phyloP scores from a whole-genome alignment of 768 basidiomycete species.

The Phaeolepiota aurea region DNA sequence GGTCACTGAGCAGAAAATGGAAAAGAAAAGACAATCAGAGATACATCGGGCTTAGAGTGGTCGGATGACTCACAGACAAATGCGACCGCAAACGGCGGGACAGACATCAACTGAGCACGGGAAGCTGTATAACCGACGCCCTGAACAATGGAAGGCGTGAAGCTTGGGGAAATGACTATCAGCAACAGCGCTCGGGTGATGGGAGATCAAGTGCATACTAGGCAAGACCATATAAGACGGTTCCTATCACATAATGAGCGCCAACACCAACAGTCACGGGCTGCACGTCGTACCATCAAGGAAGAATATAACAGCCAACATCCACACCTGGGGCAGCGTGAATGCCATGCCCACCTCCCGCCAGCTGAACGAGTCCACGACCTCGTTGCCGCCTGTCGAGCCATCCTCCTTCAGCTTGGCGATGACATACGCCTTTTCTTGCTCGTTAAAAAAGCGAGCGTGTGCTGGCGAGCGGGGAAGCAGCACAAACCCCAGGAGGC shows the following conservation, averaged over 20 bases:
- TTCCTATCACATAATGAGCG: constrained; percentile 19
- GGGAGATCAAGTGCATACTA: too few relatives aligned
- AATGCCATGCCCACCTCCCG: constrained; percentile 40
- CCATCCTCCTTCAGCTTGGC: constrained; percentile 18
- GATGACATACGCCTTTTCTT: constrained; percentile 41
- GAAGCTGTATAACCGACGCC: constrained; percentile 48
- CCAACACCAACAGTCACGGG: too few relatives aligned
- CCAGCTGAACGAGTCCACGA: constrained; percentile 45
- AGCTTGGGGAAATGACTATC: constrained; percentile 30
- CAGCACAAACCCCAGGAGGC: constrained; percentile 38
- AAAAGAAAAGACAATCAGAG: not conserved
- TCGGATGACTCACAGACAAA: constrained; percentile 36
- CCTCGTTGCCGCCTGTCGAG: constrained; percentile 18
- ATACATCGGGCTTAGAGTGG: not conserved
- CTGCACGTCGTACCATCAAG: constrained; percentile 32
- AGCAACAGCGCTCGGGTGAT: too few relatives aligned
- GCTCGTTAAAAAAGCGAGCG: constrained; percentile 39
- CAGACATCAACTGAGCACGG: constrained; percentile 45
- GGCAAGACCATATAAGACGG: constrained; percentile 38
- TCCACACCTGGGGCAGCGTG: constrained; percentile 44
- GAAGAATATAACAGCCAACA: constrained; percentile 44
- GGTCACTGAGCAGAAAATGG: constrained; percentile 16
- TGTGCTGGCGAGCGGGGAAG: constrained; percentile 34
- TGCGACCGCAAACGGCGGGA: constrained; percentile 44
- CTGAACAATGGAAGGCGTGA: constrained; percentile 66